A percentile compares a stretch with the other conserved stretches of the same genome.
Conservation (phyloP, 2,329 filamentous ascomycete genomes). For the Xylariaceae sp. region DNA sequence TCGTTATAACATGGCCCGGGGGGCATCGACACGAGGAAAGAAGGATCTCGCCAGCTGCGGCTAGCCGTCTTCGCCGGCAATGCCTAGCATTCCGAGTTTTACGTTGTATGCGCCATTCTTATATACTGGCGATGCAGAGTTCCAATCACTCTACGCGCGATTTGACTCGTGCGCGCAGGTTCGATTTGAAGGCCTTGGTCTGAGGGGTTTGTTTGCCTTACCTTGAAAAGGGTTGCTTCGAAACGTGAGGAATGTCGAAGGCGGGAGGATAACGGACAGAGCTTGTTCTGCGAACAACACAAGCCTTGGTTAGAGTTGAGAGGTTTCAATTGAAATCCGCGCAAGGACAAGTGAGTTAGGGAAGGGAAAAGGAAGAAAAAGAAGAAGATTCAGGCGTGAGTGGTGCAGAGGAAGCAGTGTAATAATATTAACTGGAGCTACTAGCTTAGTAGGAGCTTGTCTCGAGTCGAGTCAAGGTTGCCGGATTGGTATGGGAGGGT, state of each 20-base stretch:
- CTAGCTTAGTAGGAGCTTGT: constrained; percentile 15
- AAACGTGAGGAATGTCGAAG: constrained; percentile 1
- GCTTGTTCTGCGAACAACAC: constrained; percentile 34
- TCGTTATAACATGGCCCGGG: no score
- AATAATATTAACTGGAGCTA: constrained; percentile 28
- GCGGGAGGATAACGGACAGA: constrained; percentile 18
- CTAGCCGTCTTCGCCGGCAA: no score
- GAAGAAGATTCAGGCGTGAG: constrained; percentile 22
- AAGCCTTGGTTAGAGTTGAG: constrained; percentile 31
- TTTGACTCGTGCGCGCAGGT: constrained; percentile 6
- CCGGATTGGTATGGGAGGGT: constrained; percentile 14
- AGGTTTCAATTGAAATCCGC: constrained; percentile 19
- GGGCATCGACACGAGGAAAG: no score
- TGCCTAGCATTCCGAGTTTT: no score
- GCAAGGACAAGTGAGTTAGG: constrained; percentile 36
- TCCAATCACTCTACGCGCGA: neutral
- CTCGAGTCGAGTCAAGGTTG: constrained; percentile 19
- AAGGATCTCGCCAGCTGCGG: no score
- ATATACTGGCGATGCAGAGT: neutral
- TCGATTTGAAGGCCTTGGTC: constrained; percentile 17
- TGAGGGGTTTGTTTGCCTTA: constrained; percentile 10
- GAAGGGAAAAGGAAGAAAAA: constrained; percentile 21
- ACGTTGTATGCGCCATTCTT: neutral
- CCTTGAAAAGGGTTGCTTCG: constrained; percentile 8
- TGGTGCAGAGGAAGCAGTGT: constrained; percentile 26